These are phyloP conservation scores for Suillus tomentosus DNA, from an alignment of 768 basidiomycete species.

Conservation along the genomic window DNA sequence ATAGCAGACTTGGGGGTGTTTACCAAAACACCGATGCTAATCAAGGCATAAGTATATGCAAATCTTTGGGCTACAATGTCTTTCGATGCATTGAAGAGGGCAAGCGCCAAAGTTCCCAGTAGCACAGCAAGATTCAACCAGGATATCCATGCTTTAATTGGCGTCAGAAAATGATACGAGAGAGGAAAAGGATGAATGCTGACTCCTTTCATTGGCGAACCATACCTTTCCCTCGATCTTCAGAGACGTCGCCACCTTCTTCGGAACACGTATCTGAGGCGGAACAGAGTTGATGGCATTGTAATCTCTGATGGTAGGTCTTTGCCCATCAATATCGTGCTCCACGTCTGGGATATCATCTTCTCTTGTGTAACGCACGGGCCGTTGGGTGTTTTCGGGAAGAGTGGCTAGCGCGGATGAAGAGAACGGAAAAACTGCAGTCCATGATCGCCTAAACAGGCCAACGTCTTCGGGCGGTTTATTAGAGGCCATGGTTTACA, in stretches of 20 bases:
- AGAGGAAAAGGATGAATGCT: constrained; percentile 25
- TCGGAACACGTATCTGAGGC: constrained; percentile 70
- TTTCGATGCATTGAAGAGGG: constrained; percentile 84
- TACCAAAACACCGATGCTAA: constrained; percentile 74
- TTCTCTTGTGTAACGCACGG: constrained; percentile 61
- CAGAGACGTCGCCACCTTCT: constrained; percentile 79
- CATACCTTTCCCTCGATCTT: constrained; percentile 95
- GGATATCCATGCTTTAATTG: constrained; percentile 76
- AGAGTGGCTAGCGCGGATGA: constrained; percentile 56
- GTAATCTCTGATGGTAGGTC: constrained; percentile 71
- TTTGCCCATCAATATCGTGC: constrained; percentile 49
- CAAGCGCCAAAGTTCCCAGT: constrained; percentile 81
- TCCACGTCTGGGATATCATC: constrained; percentile 72
- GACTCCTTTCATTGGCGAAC: constrained; percentile 96
- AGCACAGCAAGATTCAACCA: constrained; percentile 89
- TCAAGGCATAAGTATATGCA: constrained; percentile 78
- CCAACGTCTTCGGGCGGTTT: constrained; percentile 20
- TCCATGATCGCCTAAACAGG: constrained; percentile 61
- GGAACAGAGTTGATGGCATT: constrained; percentile 69
- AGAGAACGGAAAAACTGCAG: constrained; percentile 72
- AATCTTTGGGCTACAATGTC: constrained; percentile 67
- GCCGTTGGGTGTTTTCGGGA: constrained; percentile 39
- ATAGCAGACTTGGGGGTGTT: constrained; percentile 1
- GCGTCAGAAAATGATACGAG: constrained; percentile 11
- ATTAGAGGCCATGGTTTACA: constrained; percentile 19